Base-by-base conservation (phyloP, 768 basidiomycete species). In the Tricholoma matsutake region DNA sequence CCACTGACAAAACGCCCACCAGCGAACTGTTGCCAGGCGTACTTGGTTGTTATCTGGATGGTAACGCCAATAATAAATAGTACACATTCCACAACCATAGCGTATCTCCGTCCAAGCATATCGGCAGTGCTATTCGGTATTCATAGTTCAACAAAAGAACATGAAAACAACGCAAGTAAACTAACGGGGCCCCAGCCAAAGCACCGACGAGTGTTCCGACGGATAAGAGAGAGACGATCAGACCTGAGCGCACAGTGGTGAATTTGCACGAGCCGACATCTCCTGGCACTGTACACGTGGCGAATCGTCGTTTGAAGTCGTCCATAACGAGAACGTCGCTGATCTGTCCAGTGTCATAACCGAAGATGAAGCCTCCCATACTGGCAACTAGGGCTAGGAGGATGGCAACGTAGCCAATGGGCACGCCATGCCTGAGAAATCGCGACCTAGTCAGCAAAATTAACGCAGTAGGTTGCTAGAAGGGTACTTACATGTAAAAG, bases 291-390 rank as follows among this genome's bases (percentile, higher is more conserved):
- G 70, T 59, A 67, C 86, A 86, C 14, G 74, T 72, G 1, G 80
- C 87, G 67, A 92, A 91, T 13, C 89, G 84, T 9, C 77, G 73
- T 35, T 81, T 73, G 71, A 90, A 90, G 72, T 89, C 86, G 10
- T 80, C 69, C 87, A 91, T 89, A 71, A 89, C 74, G 28, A 89
- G 75, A 65, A 92, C 88, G 69, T 88, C 87, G 56, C 86, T 86
- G 63, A 92, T 91, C 71, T 91, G 89, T 25, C 89, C 89, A 11
- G 87, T 90, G 70, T 89, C 87, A 64, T 88, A 88, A 57, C 83
- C 84, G 58, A 85, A 85, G 62, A 85, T 84, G 72, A 85, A 84
- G 52, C 89, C 88, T 59, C 88, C 89, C 80, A 89, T 88, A 55
- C 83, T 84, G 35, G 88, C 86, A 35, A 91, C 70, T 59, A 88